phyloP scores from a whole-genome alignment of 1,284 basidiomycete species.

The Cryptococcus sp. region DNA sequence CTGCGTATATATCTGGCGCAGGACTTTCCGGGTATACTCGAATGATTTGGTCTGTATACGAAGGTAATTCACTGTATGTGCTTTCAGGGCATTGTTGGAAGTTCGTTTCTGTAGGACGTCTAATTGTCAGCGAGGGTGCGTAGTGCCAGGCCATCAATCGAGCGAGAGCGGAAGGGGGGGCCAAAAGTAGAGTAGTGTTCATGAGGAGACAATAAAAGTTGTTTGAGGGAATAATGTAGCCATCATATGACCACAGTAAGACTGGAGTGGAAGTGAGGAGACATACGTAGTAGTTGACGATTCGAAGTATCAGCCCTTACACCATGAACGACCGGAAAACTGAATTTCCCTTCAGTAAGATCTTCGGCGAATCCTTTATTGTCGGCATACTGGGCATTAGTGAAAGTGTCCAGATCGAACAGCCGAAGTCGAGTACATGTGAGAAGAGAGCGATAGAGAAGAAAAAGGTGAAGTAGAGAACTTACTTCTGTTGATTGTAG shows the following conservation, averaged over 20 bases:
- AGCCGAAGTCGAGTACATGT: constrained; percentile 1
- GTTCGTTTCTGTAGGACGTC: constrained; percentile 87
- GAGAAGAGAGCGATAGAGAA: not conserved
- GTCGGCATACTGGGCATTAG: constrained; percentile 61
- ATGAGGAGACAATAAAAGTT: no score
- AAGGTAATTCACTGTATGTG: constrained; percentile 73
- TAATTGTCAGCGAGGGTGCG: constrained; percentile 40
- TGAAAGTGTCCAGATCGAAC: not conserved
- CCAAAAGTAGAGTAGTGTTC: no score
- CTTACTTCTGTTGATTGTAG: constrained; percentile 74
- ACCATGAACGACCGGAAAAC: constrained; percentile 87
- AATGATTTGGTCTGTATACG: constrained; percentile 66
- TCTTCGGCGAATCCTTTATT: constrained; percentile 97
- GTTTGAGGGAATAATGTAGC: no score
- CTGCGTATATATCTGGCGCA: constrained; percentile 55
- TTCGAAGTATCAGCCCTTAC: constrained; percentile 70
- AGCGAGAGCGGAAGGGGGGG: not conserved
- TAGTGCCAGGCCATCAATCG: not conserved
- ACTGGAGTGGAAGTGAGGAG: not conserved
- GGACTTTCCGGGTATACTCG: constrained; percentile 64
- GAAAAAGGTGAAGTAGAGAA: not conserved
- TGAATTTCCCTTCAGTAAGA: constrained; percentile 93
- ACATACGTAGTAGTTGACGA: constrained; percentile 74
- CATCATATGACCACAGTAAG: not conserved
- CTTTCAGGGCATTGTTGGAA: constrained; percentile 69